A percentile compares a stretch with the other conserved stretches of the same genome.
These are phyloP conservation scores for Leccinum broughii DNA, from an alignment of 768 basidiomycete species.

Conservation along the genomic window DNA sequence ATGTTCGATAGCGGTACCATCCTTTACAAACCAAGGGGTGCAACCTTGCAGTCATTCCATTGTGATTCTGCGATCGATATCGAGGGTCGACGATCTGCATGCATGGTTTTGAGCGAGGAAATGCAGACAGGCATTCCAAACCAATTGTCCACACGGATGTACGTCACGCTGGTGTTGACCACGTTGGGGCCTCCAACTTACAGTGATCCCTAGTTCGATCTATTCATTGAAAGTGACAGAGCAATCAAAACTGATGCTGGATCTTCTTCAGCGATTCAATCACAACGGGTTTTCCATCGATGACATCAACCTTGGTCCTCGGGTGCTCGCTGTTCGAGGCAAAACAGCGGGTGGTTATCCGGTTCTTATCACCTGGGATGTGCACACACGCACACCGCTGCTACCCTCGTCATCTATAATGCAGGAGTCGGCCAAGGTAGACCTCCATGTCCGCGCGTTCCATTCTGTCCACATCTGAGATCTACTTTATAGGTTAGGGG, in stretches of 20 bases:
- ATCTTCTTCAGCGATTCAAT: constrained; percentile 14
- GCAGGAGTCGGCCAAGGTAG: constrained; percentile 4
- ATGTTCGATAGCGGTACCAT: constrained; percentile 1
- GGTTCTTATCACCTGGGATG: constrained; percentile 15
- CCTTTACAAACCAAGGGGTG: constrained; percentile 6
- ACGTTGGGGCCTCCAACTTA: background rate
- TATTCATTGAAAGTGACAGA: constrained; percentile 7
- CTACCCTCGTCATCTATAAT: background rate
- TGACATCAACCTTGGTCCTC: constrained; percentile 14
- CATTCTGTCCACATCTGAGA: background rate
- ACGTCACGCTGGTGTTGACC: background rate
- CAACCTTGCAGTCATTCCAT: background rate
- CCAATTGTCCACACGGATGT: constrained; percentile 4
- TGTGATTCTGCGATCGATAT: constrained; percentile 13
- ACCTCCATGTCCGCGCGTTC: background rate
- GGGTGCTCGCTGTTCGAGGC: constrained; percentile 12
- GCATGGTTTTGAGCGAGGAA: constrained; percentile 10
- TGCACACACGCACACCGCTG: constrained; percentile 11
- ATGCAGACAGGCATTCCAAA: background rate
- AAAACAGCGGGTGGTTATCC: background rate
- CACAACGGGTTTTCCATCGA: background rate
- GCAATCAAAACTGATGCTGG: constrained; percentile 5
- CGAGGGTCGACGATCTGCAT: constrained; percentile 17
- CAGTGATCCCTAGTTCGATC: constrained; percentile 4
- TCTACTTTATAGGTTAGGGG: background rate